phyloP scores from a whole-genome alignment of 1,139 yeast genomes.

The Protomyces inundatus region DNA sequence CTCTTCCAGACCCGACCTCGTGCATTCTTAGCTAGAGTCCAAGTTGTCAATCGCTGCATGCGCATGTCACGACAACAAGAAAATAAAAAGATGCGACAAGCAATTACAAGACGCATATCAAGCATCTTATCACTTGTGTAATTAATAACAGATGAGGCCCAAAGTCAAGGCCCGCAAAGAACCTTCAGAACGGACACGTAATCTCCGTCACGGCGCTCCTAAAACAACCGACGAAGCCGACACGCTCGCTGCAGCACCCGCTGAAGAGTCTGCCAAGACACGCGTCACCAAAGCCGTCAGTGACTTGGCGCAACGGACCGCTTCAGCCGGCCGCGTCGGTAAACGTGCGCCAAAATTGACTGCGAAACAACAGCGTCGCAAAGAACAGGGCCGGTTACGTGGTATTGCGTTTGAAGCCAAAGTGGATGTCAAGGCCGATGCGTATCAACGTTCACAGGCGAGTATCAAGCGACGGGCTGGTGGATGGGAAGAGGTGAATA shows the following conservation, averaged over 20 bases:
- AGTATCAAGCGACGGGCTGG: conserved; percentile 13
- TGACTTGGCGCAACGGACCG: conserved; percentile 12
- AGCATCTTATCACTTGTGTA: too few relatives aligned
- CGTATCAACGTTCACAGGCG: conserved; percentile 19
- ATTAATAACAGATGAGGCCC: not conserved
- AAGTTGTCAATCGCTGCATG: too few relatives aligned
- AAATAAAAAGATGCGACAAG: too few relatives aligned
- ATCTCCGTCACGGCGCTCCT: conserved; percentile 13
- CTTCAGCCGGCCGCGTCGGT: not conserved
- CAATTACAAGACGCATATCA: too few relatives aligned
- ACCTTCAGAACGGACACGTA: conserved; percentile 22
- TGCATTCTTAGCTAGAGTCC: too few relatives aligned
- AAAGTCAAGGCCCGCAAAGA: conserved; percentile 10
- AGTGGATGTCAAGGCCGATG: conserved; percentile 15
- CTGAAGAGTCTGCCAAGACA: conserved; percentile 5
- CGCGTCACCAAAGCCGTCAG: conserved; percentile 13
- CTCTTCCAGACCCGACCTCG: too few relatives aligned
- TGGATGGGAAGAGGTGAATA: conserved; percentile 19
- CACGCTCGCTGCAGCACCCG: not conserved
- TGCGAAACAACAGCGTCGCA: conserved; percentile 14
- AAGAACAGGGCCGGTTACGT: conserved; percentile 7
- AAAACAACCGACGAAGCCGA: not conserved
- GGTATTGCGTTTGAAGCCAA: conserved; percentile 19
- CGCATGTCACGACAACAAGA: too few relatives aligned
- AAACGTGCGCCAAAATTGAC: not conserved